A percentile compares a stretch with the other conserved stretches of the same genome.
Evolutionary conservation across 805 yeast genomes (phyloP).

Genomic region (Saccharomycopsis oosterbeekiorum): DNA sequence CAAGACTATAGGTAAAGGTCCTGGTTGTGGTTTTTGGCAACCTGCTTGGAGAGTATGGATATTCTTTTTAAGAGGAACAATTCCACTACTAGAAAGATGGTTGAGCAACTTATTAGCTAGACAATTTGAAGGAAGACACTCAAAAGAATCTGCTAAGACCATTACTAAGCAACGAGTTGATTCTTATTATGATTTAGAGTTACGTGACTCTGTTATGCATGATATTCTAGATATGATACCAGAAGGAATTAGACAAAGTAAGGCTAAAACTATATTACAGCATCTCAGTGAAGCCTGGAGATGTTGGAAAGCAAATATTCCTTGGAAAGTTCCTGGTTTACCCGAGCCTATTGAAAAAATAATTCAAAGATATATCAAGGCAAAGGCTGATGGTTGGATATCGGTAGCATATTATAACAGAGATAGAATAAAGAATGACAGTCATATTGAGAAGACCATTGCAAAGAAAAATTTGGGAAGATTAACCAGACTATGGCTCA

Average conservation of each 20-base stretch:
- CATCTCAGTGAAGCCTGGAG: slow-evolving; percentile 98
- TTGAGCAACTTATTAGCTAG: slow-evolving; percentile 81
- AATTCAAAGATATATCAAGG: slow-evolving; percentile 81
- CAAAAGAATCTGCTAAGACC: slow-evolving; percentile 86
- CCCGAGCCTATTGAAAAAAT: slow-evolving; percentile 85
- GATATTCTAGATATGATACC: slow-evolving; percentile 97
- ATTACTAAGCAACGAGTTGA: slow-evolving; percentile 94
- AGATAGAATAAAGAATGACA: slow-evolving; percentile 82
- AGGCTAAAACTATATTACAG: slow-evolving; percentile 78
- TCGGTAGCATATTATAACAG: slow-evolving; percentile 88
- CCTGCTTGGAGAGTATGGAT: slow-evolving; percentile 99
- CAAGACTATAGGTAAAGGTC: slow-evolving; percentile 85
- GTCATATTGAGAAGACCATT: slow-evolving; percentile 86
- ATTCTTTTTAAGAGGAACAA: slow-evolving; percentile 79
- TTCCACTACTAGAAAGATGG: slow-evolving; percentile 92
- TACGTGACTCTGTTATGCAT: slow-evolving; percentile 89
- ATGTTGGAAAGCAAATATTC: slow-evolving; percentile 98
- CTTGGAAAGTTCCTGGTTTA: slow-evolving; percentile 95
- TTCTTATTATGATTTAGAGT: slow-evolving; percentile 86
- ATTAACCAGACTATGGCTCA: slow-evolving; percentile 84
- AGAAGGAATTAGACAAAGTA: slow-evolving; percentile 79
- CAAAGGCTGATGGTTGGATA: slow-evolving; percentile 96
- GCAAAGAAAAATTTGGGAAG: slow-evolving; percentile 91
- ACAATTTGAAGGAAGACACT: slow-evolving; percentile 91
- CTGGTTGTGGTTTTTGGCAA: slow-evolving; percentile 99